These are phyloP conservation scores for Thielaviopsis euricoi DNA, from an alignment of 2,329 filamentous ascomycete species.

Conservation along the genomic window DNA sequence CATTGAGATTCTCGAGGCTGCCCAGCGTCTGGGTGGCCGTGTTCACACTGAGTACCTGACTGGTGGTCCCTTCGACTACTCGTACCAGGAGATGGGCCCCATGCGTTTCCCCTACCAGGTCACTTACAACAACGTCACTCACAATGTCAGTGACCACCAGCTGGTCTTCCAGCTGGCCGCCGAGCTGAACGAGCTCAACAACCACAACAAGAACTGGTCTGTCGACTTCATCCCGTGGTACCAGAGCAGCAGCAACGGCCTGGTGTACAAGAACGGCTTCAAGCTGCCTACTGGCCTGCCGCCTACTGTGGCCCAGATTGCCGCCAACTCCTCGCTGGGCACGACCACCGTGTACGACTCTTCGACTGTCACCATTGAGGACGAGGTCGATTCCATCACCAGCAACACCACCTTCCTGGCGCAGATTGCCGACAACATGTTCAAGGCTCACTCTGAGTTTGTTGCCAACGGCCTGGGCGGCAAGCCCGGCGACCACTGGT, in stretches of 20 bases:
- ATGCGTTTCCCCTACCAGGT: conserved; percentile 46
- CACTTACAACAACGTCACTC: conserved; percentile 35
- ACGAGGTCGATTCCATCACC: conserved; percentile 4
- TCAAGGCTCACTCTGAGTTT: conserved; percentile 24
- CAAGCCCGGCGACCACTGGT: conserved; percentile 34
- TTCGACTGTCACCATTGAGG: conserved; percentile 18
- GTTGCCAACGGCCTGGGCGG: conserved; percentile 26
- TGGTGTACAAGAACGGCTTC: conserved; percentile 29
- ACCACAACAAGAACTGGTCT: conserved; percentile 27
- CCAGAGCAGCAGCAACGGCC: conserved; percentile 36
- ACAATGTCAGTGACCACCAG: conserved; percentile 44
- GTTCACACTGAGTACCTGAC: conserved; percentile 47
- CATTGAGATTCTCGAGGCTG: conserved; percentile 45
- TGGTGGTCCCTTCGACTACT: conserved; percentile 43
- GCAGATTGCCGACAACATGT: conserved; percentile 25
- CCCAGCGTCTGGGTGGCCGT: conserved; percentile 43
- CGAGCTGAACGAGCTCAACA: conserved; percentile 43
- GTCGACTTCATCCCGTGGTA: conserved; percentile 49
- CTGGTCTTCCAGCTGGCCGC: conserved; percentile 47
- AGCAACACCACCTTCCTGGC: conserved; percentile 17
- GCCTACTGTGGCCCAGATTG: conserved; percentile 32
- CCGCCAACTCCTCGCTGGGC: conserved; percentile 26
- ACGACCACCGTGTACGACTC: conserved; percentile 10
- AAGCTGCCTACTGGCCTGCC: conserved; percentile 34
- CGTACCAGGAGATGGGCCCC: conserved; percentile 51